These are phyloP conservation scores for Sugiyamaella japonica DNA, from an alignment of 1,139 yeast genomes.

Conservation along the genomic window DNA sequence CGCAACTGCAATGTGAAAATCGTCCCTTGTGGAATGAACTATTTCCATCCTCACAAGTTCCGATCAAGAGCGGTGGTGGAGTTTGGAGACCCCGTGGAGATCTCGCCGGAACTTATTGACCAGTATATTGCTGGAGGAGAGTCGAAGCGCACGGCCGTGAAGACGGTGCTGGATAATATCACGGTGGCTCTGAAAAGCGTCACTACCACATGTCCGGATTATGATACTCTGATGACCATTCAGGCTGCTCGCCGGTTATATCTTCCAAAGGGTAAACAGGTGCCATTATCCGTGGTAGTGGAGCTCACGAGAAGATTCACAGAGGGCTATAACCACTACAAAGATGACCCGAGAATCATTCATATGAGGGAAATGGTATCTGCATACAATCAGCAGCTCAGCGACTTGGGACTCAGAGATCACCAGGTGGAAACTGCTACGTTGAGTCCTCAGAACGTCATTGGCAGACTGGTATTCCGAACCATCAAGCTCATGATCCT, in stretches of 20 bases:
- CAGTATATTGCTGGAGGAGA: conserved; percentile 60
- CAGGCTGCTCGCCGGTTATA: conserved; percentile 93
- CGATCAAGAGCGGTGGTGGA: conserved; percentile 93
- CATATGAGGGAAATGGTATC: conserved; percentile 61
- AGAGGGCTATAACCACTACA: conserved; percentile 71
- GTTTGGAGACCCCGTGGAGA: conserved; percentile 85
- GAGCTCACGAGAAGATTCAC: conserved; percentile 88
- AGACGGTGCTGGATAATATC: conserved; percentile 64
- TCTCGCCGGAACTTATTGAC: conserved; percentile 61
- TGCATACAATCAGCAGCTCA: conserved; percentile 65
- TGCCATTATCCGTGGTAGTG: conserved; percentile 80
- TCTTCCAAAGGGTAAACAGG: conserved; percentile 67
- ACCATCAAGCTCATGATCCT: conserved; percentile 55
- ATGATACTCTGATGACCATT: conserved; percentile 85
- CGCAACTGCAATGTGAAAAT: conserved; percentile 76
- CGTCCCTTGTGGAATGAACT: conserved; percentile 96
- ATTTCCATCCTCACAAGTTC: conserved; percentile 93
- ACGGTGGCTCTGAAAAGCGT: conserved; percentile 81
- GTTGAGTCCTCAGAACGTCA: conserved; percentile 48
- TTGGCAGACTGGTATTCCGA: conserved; percentile 55
- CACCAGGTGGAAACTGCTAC: conserved; percentile 79
- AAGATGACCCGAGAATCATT: conserved; percentile 68
- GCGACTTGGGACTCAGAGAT: conserved; percentile 75
- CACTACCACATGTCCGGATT: conserved; percentile 89
- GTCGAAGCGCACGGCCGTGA: conserved; percentile 66